A percentile compares a stretch with the other conserved stretches of the same genome.
Conservation (phyloP, 768 basidiomycete species). For the Steccherinum ochraceum region DNA sequence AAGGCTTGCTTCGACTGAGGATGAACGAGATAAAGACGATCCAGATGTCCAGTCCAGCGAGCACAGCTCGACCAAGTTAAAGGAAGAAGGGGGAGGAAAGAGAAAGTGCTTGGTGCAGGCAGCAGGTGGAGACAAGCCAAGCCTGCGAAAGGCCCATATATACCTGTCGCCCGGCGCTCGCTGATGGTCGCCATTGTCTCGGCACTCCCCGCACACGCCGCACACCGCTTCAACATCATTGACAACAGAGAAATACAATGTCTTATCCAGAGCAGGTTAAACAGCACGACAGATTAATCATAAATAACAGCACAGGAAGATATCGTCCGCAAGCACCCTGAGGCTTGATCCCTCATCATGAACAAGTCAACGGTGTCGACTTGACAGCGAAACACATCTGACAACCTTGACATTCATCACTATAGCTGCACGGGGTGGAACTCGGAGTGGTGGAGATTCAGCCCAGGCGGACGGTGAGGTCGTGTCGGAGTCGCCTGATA, state of each 20-base stretch:
- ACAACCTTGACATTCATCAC: neutral
- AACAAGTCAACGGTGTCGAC: too few relatives aligned
- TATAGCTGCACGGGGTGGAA: conserved; percentile 9
- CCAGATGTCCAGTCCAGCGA: conserved; percentile 23
- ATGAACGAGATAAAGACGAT: conserved; percentile 21
- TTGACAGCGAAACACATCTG: neutral
- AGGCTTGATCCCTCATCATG: too few relatives aligned
- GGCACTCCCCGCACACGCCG: too few relatives aligned
- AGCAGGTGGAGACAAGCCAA: conserved; percentile 1
- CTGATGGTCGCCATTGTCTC: neutral
- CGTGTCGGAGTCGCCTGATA: neutral
- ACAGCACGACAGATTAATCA: too few relatives aligned
- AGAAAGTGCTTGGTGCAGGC: conserved; percentile 11
- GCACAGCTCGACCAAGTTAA: conserved; percentile 35
- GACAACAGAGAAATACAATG: too few relatives aligned
- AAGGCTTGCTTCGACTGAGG: conserved; percentile 24
- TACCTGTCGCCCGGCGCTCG: conserved; percentile 1
- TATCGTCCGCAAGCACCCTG: too few relatives aligned
- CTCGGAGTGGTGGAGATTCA: conserved; percentile 4
- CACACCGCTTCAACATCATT: too few relatives aligned
- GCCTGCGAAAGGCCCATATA: conserved; percentile 3
- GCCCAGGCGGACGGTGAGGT: conserved; percentile 1
- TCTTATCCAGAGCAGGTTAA: too few relatives aligned
- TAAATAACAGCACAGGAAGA: too few relatives aligned
- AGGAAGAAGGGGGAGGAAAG: conserved; percentile 15